A percentile compares a stretch with the other conserved stretches of the same genome.
phyloP scores from a whole-genome alignment of 495 filamentous ascomycete species.

The Trichoderma asperelloides region DNA sequence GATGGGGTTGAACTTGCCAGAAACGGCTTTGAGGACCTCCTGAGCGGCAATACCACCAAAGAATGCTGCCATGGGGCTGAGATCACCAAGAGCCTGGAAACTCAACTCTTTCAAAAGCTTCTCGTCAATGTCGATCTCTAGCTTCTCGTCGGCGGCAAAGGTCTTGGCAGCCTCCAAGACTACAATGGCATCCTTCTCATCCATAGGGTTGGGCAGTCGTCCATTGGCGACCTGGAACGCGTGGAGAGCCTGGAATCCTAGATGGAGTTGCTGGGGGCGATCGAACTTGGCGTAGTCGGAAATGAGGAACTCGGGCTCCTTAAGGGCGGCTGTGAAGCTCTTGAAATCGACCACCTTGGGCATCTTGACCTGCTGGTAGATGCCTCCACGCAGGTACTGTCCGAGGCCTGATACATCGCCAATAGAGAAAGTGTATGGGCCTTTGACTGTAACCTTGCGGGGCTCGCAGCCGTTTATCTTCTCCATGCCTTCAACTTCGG shows the following conservation, averaged over 20 bases:
- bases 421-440: conserved; percentile 94
- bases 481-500: conserved; percentile 90
- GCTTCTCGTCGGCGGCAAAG: conserved; percentile 61
- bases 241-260: conserved; percentile 89
- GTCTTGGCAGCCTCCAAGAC: conserved; percentile 62
- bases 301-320: conserved; percentile 78
- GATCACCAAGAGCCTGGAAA: conserved; percentile 89
- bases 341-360: conserved; percentile 90
- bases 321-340: conserved; percentile 61
- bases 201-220: conserved; percentile 71
- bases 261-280: conserved; percentile 80
- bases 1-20: conserved; percentile 92
- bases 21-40: conserved; percentile 94
- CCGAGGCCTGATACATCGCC: conserved; percentile 85
- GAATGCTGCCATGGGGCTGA: conserved; percentile 87
- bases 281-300: conserved; percentile 98
- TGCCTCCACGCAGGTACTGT: conserved; percentile 74
- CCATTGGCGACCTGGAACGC: conserved; percentile 65
- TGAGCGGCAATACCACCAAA: conserved; percentile 94
- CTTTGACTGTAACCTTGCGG: conserved; percentile 86
- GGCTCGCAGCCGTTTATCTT: conserved; percentile 72
- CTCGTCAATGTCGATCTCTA: conserved; percentile 73
- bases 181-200: conserved; percentile 73
- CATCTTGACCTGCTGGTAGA: conserved; percentile 96
- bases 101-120: conserved; percentile 89